Evolutionary conservation across 2,329 filamentous ascomycete genomes (phyloP).

Genomic region (Daldinia sp.): DNA sequence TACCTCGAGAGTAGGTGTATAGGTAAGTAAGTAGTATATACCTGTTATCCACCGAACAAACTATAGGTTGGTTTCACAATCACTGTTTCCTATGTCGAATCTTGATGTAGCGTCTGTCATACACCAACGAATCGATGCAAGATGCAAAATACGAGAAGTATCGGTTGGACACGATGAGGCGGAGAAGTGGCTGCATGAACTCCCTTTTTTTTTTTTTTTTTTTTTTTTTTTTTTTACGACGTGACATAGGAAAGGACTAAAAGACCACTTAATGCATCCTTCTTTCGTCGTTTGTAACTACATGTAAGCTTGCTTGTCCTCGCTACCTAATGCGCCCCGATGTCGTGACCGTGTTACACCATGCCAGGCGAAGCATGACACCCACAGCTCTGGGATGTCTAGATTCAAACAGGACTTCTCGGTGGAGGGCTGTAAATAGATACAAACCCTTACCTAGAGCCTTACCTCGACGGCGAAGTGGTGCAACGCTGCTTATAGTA

Average conservation of each 20-base stretch:
- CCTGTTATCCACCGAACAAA: neutral
- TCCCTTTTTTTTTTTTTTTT: neutral
- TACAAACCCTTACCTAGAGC: neutral
- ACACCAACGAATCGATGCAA: neutral
- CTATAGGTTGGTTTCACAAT: neutral
- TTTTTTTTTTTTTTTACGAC: neutral
- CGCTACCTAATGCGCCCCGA: neutral
- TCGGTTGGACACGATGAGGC: neutral
- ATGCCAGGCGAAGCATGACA: constrained; percentile 11
- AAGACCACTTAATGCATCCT: neutral
- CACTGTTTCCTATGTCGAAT: neutral
- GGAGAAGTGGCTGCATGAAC: constrained; percentile 7
- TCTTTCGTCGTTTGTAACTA: constrained; percentile 1
- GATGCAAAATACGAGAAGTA: neutral
- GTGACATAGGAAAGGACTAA: neutral
- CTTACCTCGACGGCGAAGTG: neutral
- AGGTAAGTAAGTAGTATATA: too few species aligned
- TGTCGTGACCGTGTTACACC: constrained; percentile 25
- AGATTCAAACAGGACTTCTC: constrained; percentile 1
- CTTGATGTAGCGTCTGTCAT: neutral
- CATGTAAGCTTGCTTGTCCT: neutral
- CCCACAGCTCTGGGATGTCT: neutral
- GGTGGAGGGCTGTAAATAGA: neutral
- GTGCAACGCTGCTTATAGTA: neutral
- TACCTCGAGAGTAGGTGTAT: neutral